Conservation (phyloP, 768 basidiomycete species). For the Sporobolomyces phaffii region DNA sequence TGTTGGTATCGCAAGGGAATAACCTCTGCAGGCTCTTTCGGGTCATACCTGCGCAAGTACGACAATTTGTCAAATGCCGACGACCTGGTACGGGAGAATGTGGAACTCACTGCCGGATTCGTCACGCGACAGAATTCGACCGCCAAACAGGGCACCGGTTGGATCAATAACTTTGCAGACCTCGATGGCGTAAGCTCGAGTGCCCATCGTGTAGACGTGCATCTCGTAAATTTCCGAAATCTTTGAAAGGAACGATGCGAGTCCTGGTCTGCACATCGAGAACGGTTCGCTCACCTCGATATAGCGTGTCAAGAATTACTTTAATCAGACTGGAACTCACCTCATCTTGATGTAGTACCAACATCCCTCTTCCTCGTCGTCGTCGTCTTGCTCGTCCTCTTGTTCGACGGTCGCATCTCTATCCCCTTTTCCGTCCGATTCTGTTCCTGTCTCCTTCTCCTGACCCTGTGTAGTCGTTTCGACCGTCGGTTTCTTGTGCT, state of each 20-base stretch:
- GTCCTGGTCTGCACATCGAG: conserved; percentile 41
- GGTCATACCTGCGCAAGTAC: conserved; percentile 67
- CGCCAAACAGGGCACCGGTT: conserved; percentile 72
- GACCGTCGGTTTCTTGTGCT: not conserved
- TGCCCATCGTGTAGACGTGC: conserved; percentile 99
- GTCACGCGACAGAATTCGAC: conserved; percentile 81
- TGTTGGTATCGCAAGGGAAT: conserved; percentile 94
- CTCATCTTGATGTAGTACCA: conserved; percentile 98
- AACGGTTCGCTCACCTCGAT: not conserved
- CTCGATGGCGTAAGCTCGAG: conserved; percentile 89
- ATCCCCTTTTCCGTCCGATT: not conserved
- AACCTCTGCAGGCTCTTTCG: conserved; percentile 85
- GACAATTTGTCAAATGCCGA: not conserved
- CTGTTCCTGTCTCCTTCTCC: conserved; percentile 55
- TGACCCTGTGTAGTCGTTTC: too few species aligned
- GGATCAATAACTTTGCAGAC: conserved; percentile 94
- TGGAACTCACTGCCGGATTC: conserved; percentile 77
- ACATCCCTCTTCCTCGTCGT: conserved; percentile 57
- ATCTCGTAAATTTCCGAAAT: conserved; percentile 82
- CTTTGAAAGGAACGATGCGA: conserved; percentile 66
- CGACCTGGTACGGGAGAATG: conserved; percentile 43
- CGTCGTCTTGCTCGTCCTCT: conserved; percentile 53
- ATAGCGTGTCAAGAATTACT: not conserved
- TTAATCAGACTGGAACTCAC: conserved; percentile 50
- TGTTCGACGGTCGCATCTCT: conserved; percentile 20